Evolutionary conservation across 1,284 basidiomycete genomes (phyloP), one percentile per base, ranked within the genome.

Genomic region (Ustilago vetiveriae): DNA sequence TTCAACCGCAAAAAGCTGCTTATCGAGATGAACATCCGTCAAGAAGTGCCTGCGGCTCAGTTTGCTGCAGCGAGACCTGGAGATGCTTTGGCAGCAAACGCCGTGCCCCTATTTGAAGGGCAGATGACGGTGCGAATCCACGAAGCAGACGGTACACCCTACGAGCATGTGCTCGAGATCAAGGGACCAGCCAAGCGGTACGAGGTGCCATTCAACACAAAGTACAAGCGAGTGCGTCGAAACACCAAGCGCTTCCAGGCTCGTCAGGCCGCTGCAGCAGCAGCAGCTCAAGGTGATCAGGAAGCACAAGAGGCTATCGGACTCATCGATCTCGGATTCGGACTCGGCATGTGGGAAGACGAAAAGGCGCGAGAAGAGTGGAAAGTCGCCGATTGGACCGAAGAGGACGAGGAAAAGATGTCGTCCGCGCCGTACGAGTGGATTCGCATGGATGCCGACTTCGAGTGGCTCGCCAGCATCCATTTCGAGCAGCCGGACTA

Each of bases 191-290:
- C 90, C 83, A 97, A 96, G 82, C 89, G 91, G 13, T 97, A 92
- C 81, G 93, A 96, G 78, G 93, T 98, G 0, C 94, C 96, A 1
- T 98, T 98, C 86, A 98, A 98, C 82, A 98, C 95, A n/a, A 98
- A 98, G 83, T 98, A 98, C 84, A 98, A 98, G 83, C 92, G 96
- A 65, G 92, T 97, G 16, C 87, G 94, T 46, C 87, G 95, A 30
- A 93, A 94, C 75, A 96, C 92, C 19, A 95, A 95, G 82, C 90
- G 93, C 17, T 96, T 96, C 75, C 87, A 96, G 42, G 94, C 94
- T 8, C 88, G 94, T 29, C 94, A 96, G 82, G 90, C 92, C 1
- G 92, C 92, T 3, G 93, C 94, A 6, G 92, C 92, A 63, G 91
- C 92, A 0, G 94, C 92, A 4, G 94, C 92, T 0, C 92, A 92